Evolutionary conservation across 805 yeast species (phyloP), one percentile per base, ranked within the genome.

Genomic region (Candida nitratophila): DNA sequence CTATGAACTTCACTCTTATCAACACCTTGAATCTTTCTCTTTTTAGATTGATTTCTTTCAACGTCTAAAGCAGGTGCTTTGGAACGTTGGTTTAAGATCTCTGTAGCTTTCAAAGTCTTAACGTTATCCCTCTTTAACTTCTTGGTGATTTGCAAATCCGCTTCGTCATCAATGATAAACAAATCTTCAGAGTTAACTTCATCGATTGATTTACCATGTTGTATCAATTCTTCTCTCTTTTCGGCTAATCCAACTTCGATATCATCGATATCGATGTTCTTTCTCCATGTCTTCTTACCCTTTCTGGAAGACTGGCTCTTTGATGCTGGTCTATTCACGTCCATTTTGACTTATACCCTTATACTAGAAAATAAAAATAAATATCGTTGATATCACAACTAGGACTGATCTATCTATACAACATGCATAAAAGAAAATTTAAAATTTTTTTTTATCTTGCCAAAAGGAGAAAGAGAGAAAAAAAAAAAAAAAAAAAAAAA

Each of bases 211-310:
- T 53, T 49, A 46, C 87, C 86, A 38, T 70, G 66, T 41, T 71
- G 71, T 45, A 74, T 65, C 49, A 73, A 59, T 46, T 79, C 78
- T 42, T 87, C 95, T 46, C 88, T 71, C 42, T 72, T 71, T 37
- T 76, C 79, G 52, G 83, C 91, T 34, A 91, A 66, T 12, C 83
- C 84, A 29, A 66, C 63, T 56, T 85, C 88, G 40, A 93, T 70
- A 50, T 88, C 96, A 21, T 78, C 80, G 17, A 93, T 68, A 61
- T 93, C 96, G 46, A 93, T 85, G 63, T 93, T 87, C 65, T 88
- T 88, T 61, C 96, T 79, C 95, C 97, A 87, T 5, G 96, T 81
- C 60, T 76, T 83, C 73, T 86, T 91, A 37, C 96, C 96, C 69
- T 93, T 93, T 57, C 98, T 76, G 8, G 96, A 88, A 4, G 84